Evolutionary conservation across 2,329 filamentous ascomycete genomes (phyloP), one percentile per base, ranked within the genome.

Genomic region (Talaromyces verruculosus): DNA sequence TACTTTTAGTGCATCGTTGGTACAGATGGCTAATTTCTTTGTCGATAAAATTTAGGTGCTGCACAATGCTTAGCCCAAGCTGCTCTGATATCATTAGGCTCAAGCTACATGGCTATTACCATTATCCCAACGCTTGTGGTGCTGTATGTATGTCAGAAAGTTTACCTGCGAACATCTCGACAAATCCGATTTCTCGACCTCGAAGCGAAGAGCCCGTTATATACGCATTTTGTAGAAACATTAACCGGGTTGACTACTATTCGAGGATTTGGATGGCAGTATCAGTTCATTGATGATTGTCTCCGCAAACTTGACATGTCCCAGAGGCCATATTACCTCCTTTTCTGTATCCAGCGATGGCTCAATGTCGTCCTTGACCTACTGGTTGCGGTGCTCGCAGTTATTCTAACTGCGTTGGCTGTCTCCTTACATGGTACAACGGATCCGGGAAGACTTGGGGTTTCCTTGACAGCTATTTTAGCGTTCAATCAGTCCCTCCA

Each of bases 141-240:
- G 0, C 67, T 87, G 0, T 88, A 82, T 64, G 63, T 78, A 1
- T 72, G 88, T 0, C 86, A 88, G 67, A 83, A 79, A 61, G 80
- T 87, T 51, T 89, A 89, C 68, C 78, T 89, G 2, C 79, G 84
- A 0, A 89, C 87, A 0, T 88, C 86, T 1, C 78, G 86, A 0
- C 87, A 89, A 71, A 72, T 89, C 7, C 81, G 87, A 59, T 79
- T 87, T 22, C 72, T 89, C 5, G 87, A 89, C 55, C 79, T 89
- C 0, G 87, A 89, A 72, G 81, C 84, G 1, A 88, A 88, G 69
- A 83, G 83, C 0, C 86, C 86, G 0, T 75, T 88, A 0, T 87
- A 85, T 76, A 84, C 80, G 17, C 78, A 87, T 66, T 88, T 87
- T 69, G 77, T 82, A 30, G 85, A 88, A 67, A 84, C 82, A 1